Evolutionary conservation across 208 protist genomes (phyloP).

Genomic region (Angomonas deanei): DNA sequence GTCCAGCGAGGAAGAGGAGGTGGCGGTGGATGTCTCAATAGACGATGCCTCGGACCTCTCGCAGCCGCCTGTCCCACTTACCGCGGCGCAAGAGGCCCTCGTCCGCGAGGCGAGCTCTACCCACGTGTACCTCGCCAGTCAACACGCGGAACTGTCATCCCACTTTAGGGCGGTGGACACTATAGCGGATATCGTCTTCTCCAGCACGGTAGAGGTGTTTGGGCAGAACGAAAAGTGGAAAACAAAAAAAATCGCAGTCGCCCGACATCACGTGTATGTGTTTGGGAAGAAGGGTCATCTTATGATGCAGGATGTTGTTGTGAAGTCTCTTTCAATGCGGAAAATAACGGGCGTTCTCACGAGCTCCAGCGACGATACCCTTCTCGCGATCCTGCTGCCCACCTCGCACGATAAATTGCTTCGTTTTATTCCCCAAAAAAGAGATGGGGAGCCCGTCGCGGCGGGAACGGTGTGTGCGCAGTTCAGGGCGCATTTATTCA

Average conservation of each 20-base stretch:
- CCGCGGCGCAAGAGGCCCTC: constrained; percentile 4
- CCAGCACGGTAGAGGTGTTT: constrained; percentile 46
- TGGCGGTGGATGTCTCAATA: too few relatives aligned
- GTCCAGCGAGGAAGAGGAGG: too few relatives aligned
- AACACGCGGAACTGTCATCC: constrained; percentile 21
- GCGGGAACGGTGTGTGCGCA: constrained; percentile 39
- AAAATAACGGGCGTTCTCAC: constrained; percentile 52
- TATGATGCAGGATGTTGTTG: constrained; percentile 18
- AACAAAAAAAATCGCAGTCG: constrained; percentile 45
- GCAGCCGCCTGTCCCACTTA: background rate
- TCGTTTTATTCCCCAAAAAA: constrained; percentile 27
- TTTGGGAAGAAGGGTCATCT: constrained; percentile 20
- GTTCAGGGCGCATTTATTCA: constrained; percentile 52
- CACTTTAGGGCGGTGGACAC: constrained; percentile 38
- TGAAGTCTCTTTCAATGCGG: constrained; percentile 33
- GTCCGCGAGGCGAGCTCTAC: constrained; percentile 14
- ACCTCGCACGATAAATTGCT: constrained; percentile 63
- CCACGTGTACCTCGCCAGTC: constrained; percentile 43
- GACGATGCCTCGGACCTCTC: background rate
- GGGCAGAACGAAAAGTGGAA: constrained; percentile 42
- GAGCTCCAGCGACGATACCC: constrained; percentile 25
- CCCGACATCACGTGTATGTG: constrained; percentile 41
- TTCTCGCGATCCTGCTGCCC: constrained; percentile 47
- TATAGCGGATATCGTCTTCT: constrained; percentile 42
- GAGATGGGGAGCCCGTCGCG: constrained; percentile 12